These are phyloP conservation scores for Monosporascus ibericus DNA, from an alignment of 2,329 filamentous ascomycete genomes.

Conservation along the genomic window DNA sequence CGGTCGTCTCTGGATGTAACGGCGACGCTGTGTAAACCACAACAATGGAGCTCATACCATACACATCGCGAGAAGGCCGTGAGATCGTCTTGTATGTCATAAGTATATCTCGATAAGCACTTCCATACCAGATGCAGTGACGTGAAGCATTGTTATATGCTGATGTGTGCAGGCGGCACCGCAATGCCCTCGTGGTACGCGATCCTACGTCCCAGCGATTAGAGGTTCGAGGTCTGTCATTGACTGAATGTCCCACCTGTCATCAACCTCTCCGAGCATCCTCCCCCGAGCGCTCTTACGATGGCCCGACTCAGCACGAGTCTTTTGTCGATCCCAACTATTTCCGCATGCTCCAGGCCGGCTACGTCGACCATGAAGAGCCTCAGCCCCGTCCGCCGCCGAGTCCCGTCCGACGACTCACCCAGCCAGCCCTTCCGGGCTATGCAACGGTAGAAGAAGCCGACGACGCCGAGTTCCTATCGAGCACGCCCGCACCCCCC, in stretches of 20 bases:
- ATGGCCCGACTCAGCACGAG: slow-evolving; percentile 39
- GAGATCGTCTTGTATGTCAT: slow-evolving; percentile 72
- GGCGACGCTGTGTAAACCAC: background rate
- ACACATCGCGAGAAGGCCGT: slow-evolving; percentile 64
- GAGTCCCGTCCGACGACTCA: slow-evolving; percentile 49
- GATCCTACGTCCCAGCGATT: slow-evolving; percentile 81
- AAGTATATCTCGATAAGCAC: background rate
- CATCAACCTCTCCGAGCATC: slow-evolving; percentile 59
- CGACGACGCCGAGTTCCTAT: slow-evolving; percentile 43
- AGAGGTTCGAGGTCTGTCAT: slow-evolving; percentile 60
- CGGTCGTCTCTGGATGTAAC: slow-evolving; percentile 4
- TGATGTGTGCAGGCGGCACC: slow-evolving; percentile 63
- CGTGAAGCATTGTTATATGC: background rate
- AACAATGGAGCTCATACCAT: slow-evolving; percentile 66
- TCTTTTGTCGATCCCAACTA: slow-evolving; percentile 87
- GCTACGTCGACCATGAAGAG: slow-evolving; percentile 36
- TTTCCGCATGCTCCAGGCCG: slow-evolving; percentile 80
- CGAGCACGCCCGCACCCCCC: slow-evolving; percentile 44
- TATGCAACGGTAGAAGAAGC: slow-evolving; percentile 20
- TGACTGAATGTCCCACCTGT: slow-evolving; percentile 86
- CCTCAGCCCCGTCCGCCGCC: slow-evolving; percentile 37
- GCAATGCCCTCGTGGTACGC: slow-evolving; percentile 86
- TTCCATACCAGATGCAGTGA: background rate
- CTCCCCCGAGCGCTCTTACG: slow-evolving; percentile 46
- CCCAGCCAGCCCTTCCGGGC: slow-evolving; percentile 36